Evolutionary conservation across 2,329 filamentous ascomycete genomes (phyloP).

Genomic region (Ceratocystis diversiconidia): DNA sequence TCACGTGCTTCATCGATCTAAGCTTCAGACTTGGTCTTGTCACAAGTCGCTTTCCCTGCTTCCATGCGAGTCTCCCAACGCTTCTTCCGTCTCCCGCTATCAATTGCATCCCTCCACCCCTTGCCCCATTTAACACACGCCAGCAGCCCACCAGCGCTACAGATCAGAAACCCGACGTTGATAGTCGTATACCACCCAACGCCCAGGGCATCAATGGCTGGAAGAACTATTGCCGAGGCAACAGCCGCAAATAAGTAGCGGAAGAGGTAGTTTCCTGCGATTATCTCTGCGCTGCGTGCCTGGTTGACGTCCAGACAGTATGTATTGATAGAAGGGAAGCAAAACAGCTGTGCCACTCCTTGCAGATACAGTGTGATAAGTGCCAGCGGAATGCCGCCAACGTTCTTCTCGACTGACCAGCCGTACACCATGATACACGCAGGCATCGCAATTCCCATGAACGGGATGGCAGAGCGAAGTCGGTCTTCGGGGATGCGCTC

Average conservation of each 20-base stretch:
- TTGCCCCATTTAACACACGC: conserved; percentile 30
- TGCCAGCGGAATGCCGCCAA: conserved; percentile 43
- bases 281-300: conserved; percentile 53
- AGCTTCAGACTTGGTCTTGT: background rate
- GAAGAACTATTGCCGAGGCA: conserved; percentile 57
- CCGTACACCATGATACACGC: conserved; percentile 50
- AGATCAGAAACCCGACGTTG: conserved; percentile 27
- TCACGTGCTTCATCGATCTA: background rate
- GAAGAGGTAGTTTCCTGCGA: conserved; percentile 67
- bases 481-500: conserved; percentile 54
- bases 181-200: conserved; percentile 73
- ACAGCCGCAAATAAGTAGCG: conserved; percentile 61
- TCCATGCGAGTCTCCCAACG: conserved; percentile 11
- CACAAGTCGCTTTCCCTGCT: background rate
- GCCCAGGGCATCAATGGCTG: conserved; percentile 58
- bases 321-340: conserved; percentile 61
- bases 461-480: conserved; percentile 43
- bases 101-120: conserved; percentile 28
- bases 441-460: conserved; percentile 44
- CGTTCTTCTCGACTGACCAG: conserved; percentile 35
- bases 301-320: conserved; percentile 78
- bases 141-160: conserved; percentile 16
- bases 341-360: conserved; percentile 60
- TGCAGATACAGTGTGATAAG: conserved; percentile 63
- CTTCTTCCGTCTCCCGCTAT: conserved; percentile 18